A percentile compares a stretch with the other conserved stretches of the same genome.
These are phyloP conservation scores for Gossypium australe DNA, from an alignment of 345 rosid genomes.

Conservation along the genomic window DNA sequence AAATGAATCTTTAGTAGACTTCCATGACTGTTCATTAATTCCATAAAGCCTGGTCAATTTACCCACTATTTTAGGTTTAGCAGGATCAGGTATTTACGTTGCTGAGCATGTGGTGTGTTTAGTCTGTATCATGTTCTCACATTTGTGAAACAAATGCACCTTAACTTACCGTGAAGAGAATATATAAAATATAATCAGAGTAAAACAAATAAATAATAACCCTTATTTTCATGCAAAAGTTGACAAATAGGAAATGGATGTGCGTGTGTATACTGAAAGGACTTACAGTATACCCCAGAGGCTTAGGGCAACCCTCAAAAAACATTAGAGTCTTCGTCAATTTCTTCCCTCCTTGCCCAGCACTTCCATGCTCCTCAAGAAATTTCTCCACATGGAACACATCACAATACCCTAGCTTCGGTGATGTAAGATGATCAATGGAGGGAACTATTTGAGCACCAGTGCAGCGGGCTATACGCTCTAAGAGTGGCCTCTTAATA, in stretches of 20 bases:
- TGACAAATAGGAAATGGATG: neutral
- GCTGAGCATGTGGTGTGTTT: neutral
- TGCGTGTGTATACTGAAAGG: slow-evolving; percentile 3
- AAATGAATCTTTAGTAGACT: neutral
- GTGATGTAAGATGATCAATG: slow-evolving; percentile 77
- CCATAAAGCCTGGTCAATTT: neutral
- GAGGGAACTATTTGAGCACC: slow-evolving; percentile 95
- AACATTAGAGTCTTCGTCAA: slow-evolving; percentile 82
- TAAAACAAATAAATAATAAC: neutral
- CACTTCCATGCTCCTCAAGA: slow-evolving; percentile 68
- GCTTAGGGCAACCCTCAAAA: slow-evolving; percentile 98
- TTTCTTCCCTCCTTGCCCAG: slow-evolving; percentile 73
- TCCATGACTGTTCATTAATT: neutral
- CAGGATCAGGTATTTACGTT: neutral
- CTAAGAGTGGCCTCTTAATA: slow-evolving; percentile 85
- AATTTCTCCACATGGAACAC: slow-evolving; percentile 77
- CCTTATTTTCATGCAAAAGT: neutral
- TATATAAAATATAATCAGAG: neutral
- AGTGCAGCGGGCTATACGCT: slow-evolving; percentile 89
- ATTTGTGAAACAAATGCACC: neutral
- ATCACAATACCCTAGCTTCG: slow-evolving; percentile 82
- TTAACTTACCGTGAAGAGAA: neutral
- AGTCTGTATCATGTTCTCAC: neutral
- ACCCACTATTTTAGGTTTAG: neutral
- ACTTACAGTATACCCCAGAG: slow-evolving; percentile 95